Evolutionary conservation across 148 eudicot genomes (phyloP).

Genomic region (Hydrangea macrophylla): DNA sequence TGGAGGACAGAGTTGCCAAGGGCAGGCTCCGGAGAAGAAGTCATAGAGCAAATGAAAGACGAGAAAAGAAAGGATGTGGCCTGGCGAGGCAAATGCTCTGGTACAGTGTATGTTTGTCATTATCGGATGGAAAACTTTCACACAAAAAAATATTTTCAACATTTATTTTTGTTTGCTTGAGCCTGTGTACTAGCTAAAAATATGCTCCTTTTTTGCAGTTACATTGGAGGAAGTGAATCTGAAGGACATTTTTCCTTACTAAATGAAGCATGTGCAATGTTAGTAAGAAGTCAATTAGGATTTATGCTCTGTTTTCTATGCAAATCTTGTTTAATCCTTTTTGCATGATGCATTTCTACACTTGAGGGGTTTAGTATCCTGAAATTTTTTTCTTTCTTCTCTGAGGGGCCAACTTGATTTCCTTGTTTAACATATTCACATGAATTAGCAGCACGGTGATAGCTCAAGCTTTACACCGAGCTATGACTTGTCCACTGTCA

Average conservation of each 20-base stretch:
- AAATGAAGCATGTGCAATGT: constrained; percentile 98
- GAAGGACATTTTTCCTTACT: constrained; percentile 93
- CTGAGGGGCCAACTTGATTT: background rate
- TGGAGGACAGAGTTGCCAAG: constrained; percentile 81
- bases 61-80: constrained; percentile 68
- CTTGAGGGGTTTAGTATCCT: background rate
- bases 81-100: constrained; percentile 99
- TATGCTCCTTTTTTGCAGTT: constrained; percentile 48
- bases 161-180: background rate
- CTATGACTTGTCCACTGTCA: no score
- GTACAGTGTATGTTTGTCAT: constrained; percentile 80
- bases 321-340: background rate
- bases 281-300: constrained; percentile 30
- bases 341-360: background rate
- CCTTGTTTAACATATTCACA: no score
- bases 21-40: constrained; percentile 56
- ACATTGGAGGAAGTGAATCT: constrained; percentile 81
- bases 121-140: background rate
- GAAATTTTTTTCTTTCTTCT: background rate
- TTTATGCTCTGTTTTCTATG: background rate
- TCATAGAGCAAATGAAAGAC: constrained; percentile 62
- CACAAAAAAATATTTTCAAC: constrained; percentile 3
- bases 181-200: background rate
- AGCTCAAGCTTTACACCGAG: no score
- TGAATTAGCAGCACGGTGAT: no score